These are phyloP conservation scores for Peltaster fructicola DNA, from an alignment of 2,329 filamentous ascomycete species.

Conservation along the genomic window DNA sequence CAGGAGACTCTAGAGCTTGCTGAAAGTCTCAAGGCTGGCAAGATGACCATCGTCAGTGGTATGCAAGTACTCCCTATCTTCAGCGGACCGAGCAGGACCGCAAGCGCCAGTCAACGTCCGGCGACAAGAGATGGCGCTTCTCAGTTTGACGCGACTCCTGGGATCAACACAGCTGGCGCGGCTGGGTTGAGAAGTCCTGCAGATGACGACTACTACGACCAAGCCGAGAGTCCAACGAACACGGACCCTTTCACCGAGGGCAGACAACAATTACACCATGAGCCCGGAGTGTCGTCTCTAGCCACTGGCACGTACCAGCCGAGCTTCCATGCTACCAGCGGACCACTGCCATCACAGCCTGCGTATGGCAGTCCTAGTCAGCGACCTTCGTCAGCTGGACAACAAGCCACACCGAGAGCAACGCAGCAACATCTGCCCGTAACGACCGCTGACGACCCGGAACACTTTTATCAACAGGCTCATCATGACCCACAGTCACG, in stretches of 20 bases:
- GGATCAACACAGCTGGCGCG: constrained; percentile 7
- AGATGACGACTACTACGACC: constrained; percentile 32
- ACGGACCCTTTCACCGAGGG: constrained; percentile 45
- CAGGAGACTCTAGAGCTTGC: constrained; percentile 84
- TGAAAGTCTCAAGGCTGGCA: constrained; percentile 66
- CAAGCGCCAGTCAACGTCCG: constrained; percentile 26
- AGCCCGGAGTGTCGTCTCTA: constrained; percentile 20
- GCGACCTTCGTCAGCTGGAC: constrained; percentile 1
- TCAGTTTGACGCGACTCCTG: constrained; percentile 12
- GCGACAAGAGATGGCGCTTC: constrained; percentile 19
- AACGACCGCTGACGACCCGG: constrained; percentile 1
- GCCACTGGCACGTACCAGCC: constrained; percentile 16
- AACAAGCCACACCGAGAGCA: constrained; percentile 6
- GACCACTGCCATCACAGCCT: constrained; percentile 1
- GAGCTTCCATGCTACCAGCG: not conserved
- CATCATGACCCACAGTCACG: constrained; percentile 22
- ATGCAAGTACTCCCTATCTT: constrained; percentile 70
- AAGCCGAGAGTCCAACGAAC: constrained; percentile 36
- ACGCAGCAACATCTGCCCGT: constrained; percentile 8
- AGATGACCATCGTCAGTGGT: constrained; percentile 76
- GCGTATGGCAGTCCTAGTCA: constrained; percentile 11
- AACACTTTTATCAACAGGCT: constrained; percentile 4
- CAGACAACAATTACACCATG: constrained; percentile 19
- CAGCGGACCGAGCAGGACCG: constrained; percentile 15
- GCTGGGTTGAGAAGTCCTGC: constrained; percentile 13